Evolutionary conservation across 768 basidiomycete genomes (phyloP).

Genomic region (Sporobolomyces phaffii): DNA sequence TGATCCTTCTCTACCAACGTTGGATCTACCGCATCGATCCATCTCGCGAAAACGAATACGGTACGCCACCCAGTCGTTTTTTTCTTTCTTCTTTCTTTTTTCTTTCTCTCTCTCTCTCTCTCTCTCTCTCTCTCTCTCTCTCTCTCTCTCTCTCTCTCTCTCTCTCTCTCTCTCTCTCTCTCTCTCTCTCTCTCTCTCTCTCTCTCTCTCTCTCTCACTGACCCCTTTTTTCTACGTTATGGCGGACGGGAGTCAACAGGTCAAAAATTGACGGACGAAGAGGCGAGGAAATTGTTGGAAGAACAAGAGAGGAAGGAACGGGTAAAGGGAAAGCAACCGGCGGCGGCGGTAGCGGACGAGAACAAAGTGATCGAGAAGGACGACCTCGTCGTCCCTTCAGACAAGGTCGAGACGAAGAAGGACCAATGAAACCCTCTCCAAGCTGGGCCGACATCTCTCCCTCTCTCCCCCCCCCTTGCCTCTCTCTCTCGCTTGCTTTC

Average conservation of each 20-base stretch:
- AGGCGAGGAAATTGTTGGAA: constrained; percentile 18
- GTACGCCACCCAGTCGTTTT: constrained; percentile 63
- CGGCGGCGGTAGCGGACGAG: background rate
- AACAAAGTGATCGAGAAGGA: background rate
- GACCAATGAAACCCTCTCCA: constrained; percentile 29
- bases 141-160: no score
- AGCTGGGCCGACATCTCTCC: no score
- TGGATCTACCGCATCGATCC: constrained; percentile 97
- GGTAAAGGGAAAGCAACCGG: background rate
- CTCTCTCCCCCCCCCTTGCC: no score
- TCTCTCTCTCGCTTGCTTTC: no score
- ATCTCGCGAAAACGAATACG: constrained; percentile 92
- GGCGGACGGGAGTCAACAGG: constrained; percentile 3
- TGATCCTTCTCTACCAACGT: constrained; percentile 53
- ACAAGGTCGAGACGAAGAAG: constrained; percentile 41
- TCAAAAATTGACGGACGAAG: constrained; percentile 30
- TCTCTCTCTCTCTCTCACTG: background rate
- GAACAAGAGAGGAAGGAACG: constrained; percentile 26
- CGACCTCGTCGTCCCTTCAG: background rate
- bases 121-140: background rate
- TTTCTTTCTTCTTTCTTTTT: background rate
- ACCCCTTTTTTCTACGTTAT: background rate
- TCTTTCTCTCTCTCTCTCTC: background rate
- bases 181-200: background rate
- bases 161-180: no score